Evolutionary conservation across 1,284 basidiomycete species (phyloP), one percentile per base, ranked within the genome.

Genomic region (Tranzscheliella williamsii): DNA sequence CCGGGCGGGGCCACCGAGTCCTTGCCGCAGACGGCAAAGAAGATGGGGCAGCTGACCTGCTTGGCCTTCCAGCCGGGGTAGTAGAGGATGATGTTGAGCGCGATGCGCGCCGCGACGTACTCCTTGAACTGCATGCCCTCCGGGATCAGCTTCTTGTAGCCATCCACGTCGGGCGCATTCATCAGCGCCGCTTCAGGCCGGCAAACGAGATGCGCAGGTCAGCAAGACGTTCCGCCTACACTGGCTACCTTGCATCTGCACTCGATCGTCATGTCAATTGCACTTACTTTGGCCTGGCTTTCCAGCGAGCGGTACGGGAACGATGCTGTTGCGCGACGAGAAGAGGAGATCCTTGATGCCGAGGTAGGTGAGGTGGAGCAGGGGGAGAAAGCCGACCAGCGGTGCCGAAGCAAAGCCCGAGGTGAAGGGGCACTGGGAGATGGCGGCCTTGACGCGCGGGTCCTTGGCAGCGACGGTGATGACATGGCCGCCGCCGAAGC

Each of bases 401-500:
- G 34, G 26, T 12, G 55, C 29, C 9, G 52, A 61, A 11, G 58
- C 36, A 9, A 67, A 22, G 3, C 72, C 72, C 5, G 43, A 40
- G 6, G 72, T 74, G 31, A 73, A 74, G 11, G 72, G 72, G 36
- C 72, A 74, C 38, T 73, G 72, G 17, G 50, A 43, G 21, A 74
- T 62, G 11, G 32, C 57, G 4, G 67, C 69, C 22, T 52, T 64
- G 33, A 73, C 55, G 18, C 46, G 36, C 42, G 43, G 33, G 5
- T 73, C 55, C 6, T 46, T 42, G 1, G 66, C 62, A 0, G 72
- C 68, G 13, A 66, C 33, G 16, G 38, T 42, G 20, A 74, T 69
- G 2, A 60, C 69, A 48, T 74, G 67, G 0, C 67, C 70, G n/a
- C 72, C 72, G 5, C 66, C 58, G 40, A 74, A 74, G 18, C 53